A percentile compares a stretch with the other conserved stretches of the same genome.
These are phyloP conservation scores for Oenanthe sinensis DNA, from an alignment of 129 eudicot genomes.

Conservation along the genomic window DNA sequence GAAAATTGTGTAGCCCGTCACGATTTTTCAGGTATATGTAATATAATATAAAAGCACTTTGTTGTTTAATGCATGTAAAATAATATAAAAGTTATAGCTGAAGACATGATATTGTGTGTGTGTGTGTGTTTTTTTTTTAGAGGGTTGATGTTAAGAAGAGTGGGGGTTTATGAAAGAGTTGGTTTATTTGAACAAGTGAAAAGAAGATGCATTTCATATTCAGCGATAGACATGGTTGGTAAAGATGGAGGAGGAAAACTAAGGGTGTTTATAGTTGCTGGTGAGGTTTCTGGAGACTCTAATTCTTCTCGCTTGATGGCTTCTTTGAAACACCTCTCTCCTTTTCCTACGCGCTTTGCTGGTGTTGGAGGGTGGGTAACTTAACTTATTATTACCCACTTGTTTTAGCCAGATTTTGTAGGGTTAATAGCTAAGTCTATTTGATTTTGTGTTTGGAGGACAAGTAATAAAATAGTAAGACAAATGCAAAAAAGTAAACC, in stretches of 20 bases:
- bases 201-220: slow-evolving; percentile 34
- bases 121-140: not conserved
- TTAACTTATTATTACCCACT: not conserved
- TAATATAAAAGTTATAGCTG: not conserved
- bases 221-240: slow-evolving; percentile 51
- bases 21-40: not conserved
- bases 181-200: slow-evolving; percentile 14
- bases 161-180: slow-evolving; percentile 16
- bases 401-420: too few relatives aligned
- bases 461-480: too few relatives aligned
- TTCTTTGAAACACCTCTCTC: slow-evolving; percentile 62
- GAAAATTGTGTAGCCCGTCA: slow-evolving; percentile 20
- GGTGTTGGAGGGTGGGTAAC: slow-evolving; percentile 80
- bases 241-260: slow-evolving; percentile 90
- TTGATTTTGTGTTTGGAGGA: too few relatives aligned
- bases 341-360: slow-evolving; percentile 54
- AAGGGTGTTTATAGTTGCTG: slow-evolving; percentile 89
- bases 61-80: too few relatives aligned
- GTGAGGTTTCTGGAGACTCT: slow-evolving; percentile 90
- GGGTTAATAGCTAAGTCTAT: too few relatives aligned
- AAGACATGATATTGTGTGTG: not conserved
- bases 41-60: too few relatives aligned
- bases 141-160: slow-evolving; percentile 26
- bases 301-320: slow-evolving; percentile 70
- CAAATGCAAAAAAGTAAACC: too few relatives aligned